These are phyloP conservation scores for Emergomyces pasteurianus DNA, from an alignment of 2,329 filamentous ascomycete genomes.

Conservation along the genomic window DNA sequence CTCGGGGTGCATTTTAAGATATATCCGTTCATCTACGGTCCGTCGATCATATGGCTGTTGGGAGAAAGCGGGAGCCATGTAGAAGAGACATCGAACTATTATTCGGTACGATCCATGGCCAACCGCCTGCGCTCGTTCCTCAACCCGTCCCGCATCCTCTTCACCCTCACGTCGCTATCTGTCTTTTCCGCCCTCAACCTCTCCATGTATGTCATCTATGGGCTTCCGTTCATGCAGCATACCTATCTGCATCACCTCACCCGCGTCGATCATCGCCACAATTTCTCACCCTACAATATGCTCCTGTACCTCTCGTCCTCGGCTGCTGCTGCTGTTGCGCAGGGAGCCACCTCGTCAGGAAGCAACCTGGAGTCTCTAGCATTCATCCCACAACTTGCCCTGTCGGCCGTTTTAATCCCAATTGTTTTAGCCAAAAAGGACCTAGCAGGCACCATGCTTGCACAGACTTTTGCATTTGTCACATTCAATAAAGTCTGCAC, in stretches of 20 bases:
- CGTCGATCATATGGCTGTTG: slow-evolving; percentile 37
- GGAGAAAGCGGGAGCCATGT: slow-evolving; percentile 16
- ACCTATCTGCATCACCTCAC: slow-evolving; percentile 89
- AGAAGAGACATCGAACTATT: background rate
- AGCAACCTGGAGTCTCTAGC: slow-evolving; percentile 61
- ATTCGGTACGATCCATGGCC: background rate
- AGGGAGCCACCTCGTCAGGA: slow-evolving; percentile 10
- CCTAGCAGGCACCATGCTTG: slow-evolving; percentile 73
- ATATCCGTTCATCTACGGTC: slow-evolving; percentile 92
- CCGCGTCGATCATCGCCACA: slow-evolving; percentile 91
- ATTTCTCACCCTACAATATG: slow-evolving; percentile 94
- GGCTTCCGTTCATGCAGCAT: slow-evolving; percentile 68
- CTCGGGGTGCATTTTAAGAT: slow-evolving; percentile 95
- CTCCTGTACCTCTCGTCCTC: slow-evolving; percentile 79
- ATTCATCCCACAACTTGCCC: slow-evolving; percentile 74
- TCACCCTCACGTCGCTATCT: slow-evolving; percentile 48
- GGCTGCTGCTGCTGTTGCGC: slow-evolving; percentile 32
- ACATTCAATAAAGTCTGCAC: slow-evolving; percentile 99
- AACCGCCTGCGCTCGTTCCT: slow-evolving; percentile 19
- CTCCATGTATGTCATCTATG: slow-evolving; percentile 70
- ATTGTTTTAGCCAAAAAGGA: slow-evolving; percentile 67
- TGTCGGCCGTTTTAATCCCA: slow-evolving; percentile 67
- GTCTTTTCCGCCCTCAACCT: slow-evolving; percentile 66
- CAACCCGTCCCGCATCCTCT: slow-evolving; percentile 26
- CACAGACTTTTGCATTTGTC: slow-evolving; percentile 94